Base-by-base conservation (phyloP, 129 eudicot species). In the Erigeron canadensis region DNA sequence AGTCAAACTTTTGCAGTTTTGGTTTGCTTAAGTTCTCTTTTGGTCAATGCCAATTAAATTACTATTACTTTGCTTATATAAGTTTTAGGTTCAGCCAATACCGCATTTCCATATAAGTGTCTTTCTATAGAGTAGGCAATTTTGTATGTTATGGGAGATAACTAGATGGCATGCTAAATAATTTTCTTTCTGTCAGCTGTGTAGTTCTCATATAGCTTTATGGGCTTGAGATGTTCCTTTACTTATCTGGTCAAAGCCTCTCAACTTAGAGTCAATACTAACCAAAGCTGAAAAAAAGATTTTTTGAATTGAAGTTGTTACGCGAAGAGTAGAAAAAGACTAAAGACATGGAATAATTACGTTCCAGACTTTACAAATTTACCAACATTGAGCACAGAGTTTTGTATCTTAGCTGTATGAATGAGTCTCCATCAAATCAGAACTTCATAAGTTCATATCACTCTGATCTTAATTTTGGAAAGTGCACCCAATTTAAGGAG, bases 1-100 rank as follows among this genome's bases (percentile, higher is more conserved):
- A 17, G 63, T 40, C 13, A 8, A 11, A 6, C 47, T 51, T 19
- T 63, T n/a, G n/a, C n/a, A n/a, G 9, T 34, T 50, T 22, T 62
- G 61, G 62, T 17, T 73, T 15, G 34, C 60, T 67, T 67, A 11
- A 45, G 28, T 60, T 68, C 9, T 54, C 43, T 17, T 41, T 71
- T 42, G 56, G 63, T 43, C 5, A 8, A 48, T 55, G 37, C 2
- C 15, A n/a, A 23, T 23, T 43, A 57, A 6, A 38, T 13, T 15
- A 11, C 21, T 62, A 62, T 15, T 37, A 38, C 46, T 13, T 62
- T 21, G 67, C 41, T 63, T 48, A 16, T 48, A 48, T 10, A 16
- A 15, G 3, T 21, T 17, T 7, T 10, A 38, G 5, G 43, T 9
- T n/a, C 5, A 38, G 48, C 40, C 69, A 48, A 63, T 40, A 40